Evolutionary conservation across 441 rosid species (phyloP).

Genomic region (Melastoma candidum): DNA sequence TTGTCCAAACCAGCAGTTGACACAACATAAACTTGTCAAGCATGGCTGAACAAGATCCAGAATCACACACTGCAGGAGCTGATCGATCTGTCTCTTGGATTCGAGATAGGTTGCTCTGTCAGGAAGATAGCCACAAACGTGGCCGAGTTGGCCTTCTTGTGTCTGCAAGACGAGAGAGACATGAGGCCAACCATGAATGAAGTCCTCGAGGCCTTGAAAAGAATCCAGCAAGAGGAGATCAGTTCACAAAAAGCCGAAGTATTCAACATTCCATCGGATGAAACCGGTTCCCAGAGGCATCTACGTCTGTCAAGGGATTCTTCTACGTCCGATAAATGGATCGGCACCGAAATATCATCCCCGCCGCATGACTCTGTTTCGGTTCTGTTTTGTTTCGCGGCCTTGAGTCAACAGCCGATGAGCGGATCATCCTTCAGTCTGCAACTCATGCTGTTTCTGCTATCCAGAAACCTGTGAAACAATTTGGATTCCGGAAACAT

Average conservation of each 20-base stretch:
- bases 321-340: slow-evolving; percentile 38
- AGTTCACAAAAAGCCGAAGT: slow-evolving; percentile 26
- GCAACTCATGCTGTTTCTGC: too few relatives aligned
- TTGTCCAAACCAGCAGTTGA: slow-evolving; percentile 45
- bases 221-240: slow-evolving; percentile 23
- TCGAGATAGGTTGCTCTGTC: slow-evolving; percentile 25
- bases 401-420: too few relatives aligned
- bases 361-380: slow-evolving; percentile 5
- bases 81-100: slow-evolving; percentile 44
- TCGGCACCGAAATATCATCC: slow-evolving; percentile 25
- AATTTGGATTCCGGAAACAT: too few relatives aligned
- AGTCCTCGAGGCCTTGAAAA: slow-evolving; percentile 26
- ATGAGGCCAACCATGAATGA: slow-evolving; percentile 54
- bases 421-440: too few relatives aligned
- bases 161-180: slow-evolving; percentile 48
- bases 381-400: too few relatives aligned
- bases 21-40: slow-evolving; percentile 44
- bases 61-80: slow-evolving; percentile 36
- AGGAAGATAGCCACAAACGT: slow-evolving; percentile 29
- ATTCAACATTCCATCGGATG: slow-evolving; percentile 33
- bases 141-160: slow-evolving; percentile 46
- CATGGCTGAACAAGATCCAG: slow-evolving; percentile 59
- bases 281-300: slow-evolving; percentile 35
- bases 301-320: slow-evolving; percentile 50
- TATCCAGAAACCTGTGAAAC: too few relatives aligned